Evolutionary conservation across 2,329 filamentous ascomycete species (phyloP).

Genomic region (Tolypocladium album): DNA sequence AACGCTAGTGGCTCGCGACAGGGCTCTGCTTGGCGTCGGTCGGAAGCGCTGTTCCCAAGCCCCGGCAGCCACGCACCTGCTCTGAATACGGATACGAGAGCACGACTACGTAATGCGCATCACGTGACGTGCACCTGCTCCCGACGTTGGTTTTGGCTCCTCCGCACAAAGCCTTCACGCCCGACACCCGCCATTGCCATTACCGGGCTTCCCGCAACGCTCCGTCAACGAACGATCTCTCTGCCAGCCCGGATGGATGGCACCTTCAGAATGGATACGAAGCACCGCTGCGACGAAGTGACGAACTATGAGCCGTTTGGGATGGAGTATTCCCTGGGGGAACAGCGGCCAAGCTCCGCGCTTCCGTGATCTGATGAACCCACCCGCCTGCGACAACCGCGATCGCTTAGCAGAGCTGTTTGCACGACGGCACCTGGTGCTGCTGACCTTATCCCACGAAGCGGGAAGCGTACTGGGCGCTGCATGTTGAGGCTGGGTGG

Average conservation of each 20-base stretch:
- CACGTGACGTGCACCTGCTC: neutral
- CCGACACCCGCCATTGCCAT: neutral
- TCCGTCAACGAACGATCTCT: neutral
- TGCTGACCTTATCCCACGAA: neutral
- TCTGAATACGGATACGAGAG: too few relatives aligned
- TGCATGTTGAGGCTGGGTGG: neutral
- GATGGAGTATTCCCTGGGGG: neutral
- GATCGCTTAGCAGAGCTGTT: neutral
- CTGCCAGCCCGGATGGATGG: neutral
- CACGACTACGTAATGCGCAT: neutral
- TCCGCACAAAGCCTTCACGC: neutral
- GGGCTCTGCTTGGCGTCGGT: neutral
- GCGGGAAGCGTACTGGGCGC: neutral
- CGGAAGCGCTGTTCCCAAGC: too few relatives aligned
- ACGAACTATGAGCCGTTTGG: neutral
- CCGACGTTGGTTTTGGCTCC: neutral
- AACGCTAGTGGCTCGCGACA: neutral
- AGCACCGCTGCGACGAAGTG: neutral
- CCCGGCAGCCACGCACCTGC: neutral
- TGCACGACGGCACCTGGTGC: neutral
- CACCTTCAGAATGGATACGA: neutral
- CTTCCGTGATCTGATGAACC: neutral
- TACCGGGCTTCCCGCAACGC: neutral
- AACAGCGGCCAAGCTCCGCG: neutral
- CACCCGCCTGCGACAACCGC: neutral